Evolutionary conservation across 2,329 filamentous ascomycete species (phyloP), one percentile per base, ranked within the genome.

Genomic region (Calycina herbarum): DNA sequence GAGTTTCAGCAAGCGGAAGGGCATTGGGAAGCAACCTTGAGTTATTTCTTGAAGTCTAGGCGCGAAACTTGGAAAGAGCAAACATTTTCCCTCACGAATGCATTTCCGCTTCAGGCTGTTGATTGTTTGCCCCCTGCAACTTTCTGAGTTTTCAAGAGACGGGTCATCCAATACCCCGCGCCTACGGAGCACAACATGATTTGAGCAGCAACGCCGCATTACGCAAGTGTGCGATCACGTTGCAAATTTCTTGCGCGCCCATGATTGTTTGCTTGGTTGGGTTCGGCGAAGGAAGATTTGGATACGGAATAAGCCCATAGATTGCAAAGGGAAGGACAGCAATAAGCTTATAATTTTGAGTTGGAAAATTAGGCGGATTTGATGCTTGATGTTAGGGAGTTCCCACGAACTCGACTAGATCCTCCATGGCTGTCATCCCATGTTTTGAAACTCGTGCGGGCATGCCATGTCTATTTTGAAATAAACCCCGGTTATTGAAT

Each of bases 111-210:
- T 54, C 10, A 20, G 24, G 42, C n/a, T 40, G 42, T 20, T 45
- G 3, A 20, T 45, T 20, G 38, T 45, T 13, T 20, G 20, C n/a
- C 45, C 45, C 45, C 48, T 27, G 20, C 10, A 24, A 27, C 48
- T 27, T 57, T 20, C 29, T 7, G 29, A 57, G 56, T 57, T 57
- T 57, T 57, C 56, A 35, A 57, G 56, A 57, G 29, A 5, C 56
- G 56, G 56, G 56, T 57, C 56, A 57, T 57, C 29, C 27, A 57
- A 35, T 35, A n/a, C 56, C 27, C 56, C 29, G 27, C 31, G 29
- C 6, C 27, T 2, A 35, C 27, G 15, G 5, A 27, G 56, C 56
- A 24, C 27, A 33, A n/a, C 15, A 57, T 11, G 20, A 29, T 10
- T 57, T 57, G 27, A 31, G 17, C 17, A 20, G 27, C n/a, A 57